Conservation (phyloP, 2,329 filamentous ascomycete species). For the Annulohypoxylon truncatum region DNA sequence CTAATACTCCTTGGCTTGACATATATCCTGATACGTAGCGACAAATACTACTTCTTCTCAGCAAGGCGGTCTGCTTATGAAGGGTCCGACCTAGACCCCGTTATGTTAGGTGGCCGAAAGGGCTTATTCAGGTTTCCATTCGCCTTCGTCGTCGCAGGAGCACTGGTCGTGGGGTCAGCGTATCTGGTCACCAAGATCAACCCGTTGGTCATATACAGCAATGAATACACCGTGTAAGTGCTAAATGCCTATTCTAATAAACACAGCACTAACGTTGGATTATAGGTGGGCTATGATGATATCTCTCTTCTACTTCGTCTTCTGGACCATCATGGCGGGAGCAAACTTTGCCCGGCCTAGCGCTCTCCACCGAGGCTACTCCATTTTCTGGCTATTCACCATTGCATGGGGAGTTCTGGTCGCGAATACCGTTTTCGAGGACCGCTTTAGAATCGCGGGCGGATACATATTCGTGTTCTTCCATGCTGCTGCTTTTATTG, state of each 20-base stretch:
- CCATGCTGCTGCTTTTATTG: conserved; percentile 78
- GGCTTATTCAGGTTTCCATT: conserved; percentile 89
- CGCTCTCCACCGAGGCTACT: conserved; percentile 84
- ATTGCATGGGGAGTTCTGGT: conserved; percentile 80
- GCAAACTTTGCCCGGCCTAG: conserved; percentile 85
- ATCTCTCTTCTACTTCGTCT: conserved; percentile 80
- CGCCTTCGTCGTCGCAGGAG: conserved; percentile 74
- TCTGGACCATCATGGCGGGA: conserved; percentile 79
- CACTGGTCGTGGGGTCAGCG: conserved; percentile 76
- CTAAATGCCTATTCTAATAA: background rate
- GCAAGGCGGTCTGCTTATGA: conserved; percentile 67
- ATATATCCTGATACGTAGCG: conserved; percentile 73
- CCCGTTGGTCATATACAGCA: conserved; percentile 91
- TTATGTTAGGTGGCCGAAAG: conserved; percentile 78
- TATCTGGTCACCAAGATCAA: conserved; percentile 85
- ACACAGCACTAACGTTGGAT: conserved; percentile 25
- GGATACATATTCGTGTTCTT: conserved; percentile 87
- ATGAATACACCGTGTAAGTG: conserved; percentile 76
- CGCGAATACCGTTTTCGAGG: conserved; percentile 78
- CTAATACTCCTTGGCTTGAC: conserved; percentile 76
- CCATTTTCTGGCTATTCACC: conserved; percentile 84
- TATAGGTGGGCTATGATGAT: conserved; percentile 81
- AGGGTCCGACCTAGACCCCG: conserved; percentile 68
- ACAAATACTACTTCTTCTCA: conserved; percentile 91
- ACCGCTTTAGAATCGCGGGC: conserved; percentile 78